Evolutionary conservation across 1,284 basidiomycete species (phyloP).

Genomic region (Microbotryum lychnidis-dioicae): DNA sequence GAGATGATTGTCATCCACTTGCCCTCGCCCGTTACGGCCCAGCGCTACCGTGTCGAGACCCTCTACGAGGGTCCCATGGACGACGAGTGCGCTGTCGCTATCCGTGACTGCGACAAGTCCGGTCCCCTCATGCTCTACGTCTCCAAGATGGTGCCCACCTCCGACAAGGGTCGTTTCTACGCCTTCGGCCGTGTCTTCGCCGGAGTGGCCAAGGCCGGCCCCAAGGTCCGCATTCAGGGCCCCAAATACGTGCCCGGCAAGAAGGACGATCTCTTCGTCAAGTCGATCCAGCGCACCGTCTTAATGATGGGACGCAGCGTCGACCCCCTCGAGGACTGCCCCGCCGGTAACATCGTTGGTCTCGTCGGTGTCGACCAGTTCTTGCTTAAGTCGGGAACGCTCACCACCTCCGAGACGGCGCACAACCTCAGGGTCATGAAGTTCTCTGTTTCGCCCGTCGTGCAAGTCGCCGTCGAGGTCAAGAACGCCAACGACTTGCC

Average conservation of each 20-base stretch:
- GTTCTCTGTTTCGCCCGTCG: conserved; percentile 99
- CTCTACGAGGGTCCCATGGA: conserved; percentile 99
- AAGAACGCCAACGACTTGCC: conserved; percentile 99
- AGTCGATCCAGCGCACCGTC: conserved; percentile 97
- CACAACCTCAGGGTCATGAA: conserved; percentile 99
- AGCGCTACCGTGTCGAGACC: conserved; percentile 98
- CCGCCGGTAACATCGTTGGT: conserved; percentile 97
- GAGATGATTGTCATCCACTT: conserved; percentile 99
- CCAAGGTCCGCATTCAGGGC: conserved; percentile 99
- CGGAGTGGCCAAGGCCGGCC: conserved; percentile 89
- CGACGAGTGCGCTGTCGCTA: conserved; percentile 97
- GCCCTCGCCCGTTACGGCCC: conserved; percentile 88
- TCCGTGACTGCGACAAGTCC: conserved; percentile 96
- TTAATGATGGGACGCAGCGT: conserved; percentile 99
- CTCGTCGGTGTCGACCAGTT: conserved; percentile 99
- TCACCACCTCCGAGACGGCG: conserved; percentile 94
- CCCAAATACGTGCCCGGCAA: conserved; percentile 98
- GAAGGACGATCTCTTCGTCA: conserved; percentile 98
- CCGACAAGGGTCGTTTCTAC: conserved; percentile 99
- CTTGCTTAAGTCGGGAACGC: conserved; percentile 97
- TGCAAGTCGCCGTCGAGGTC: conserved; percentile 98
- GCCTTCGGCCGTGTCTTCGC: conserved; percentile 99
- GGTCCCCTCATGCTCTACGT: conserved; percentile 97
- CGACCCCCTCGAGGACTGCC: conserved; percentile 98
- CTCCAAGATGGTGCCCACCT: conserved; percentile 99